Percentiles rank a stretch among this genome's conserved stretches.
Evolutionary conservation across 306 rosid species (phyloP).

Genomic region (Betula pendula): DNA sequence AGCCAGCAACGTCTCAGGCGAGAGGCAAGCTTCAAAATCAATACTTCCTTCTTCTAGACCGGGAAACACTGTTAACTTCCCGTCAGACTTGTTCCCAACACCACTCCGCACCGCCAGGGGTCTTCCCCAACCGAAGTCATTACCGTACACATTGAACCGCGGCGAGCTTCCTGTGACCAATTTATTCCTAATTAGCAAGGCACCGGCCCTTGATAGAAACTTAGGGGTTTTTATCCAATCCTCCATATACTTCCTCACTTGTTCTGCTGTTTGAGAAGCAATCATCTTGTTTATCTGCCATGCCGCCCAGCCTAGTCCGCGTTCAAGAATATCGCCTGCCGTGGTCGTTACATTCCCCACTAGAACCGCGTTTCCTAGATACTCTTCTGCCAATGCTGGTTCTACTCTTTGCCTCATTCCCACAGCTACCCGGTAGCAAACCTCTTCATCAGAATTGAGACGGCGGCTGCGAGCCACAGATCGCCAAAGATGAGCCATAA

Average conservation of each 20-base stretch:
- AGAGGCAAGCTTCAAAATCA: not conserved
- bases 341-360: not conserved
- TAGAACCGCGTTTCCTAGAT: not conserved
- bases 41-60: not conserved
- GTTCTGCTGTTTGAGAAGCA: not conserved
- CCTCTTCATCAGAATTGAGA: not conserved
- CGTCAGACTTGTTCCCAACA: not conserved
- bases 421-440: not conserved
- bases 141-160: not conserved
- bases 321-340: not conserved
- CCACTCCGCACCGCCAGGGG: not conserved
- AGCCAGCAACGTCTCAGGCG: not conserved
- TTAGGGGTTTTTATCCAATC: not conserved
- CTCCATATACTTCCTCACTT: not conserved
- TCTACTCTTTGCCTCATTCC: not conserved
- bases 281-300: not conserved
- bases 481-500: not conserved
- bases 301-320: not conserved
- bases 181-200: not conserved
- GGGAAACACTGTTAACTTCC: not conserved
- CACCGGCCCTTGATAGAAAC: not conserved
- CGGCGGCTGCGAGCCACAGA: not conserved
- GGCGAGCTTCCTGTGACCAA: not conserved
- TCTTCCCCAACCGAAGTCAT: constrained; percentile 5
- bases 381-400: not conserved